Conservation (phyloP, 331 rosid species). For the Pyrus hybrid region DNA sequence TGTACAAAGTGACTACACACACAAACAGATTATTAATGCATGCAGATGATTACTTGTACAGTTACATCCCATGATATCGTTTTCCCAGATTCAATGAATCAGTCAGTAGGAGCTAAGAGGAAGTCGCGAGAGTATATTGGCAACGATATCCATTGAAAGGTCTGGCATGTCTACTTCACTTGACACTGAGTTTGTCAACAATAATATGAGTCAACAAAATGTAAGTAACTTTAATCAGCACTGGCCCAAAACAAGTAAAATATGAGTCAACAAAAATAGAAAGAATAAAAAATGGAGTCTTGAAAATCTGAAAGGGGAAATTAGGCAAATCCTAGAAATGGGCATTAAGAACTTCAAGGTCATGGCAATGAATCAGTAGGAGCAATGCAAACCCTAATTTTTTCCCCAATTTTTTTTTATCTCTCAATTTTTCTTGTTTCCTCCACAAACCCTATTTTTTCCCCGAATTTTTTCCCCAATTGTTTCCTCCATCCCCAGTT, state of each 20-base stretch:
- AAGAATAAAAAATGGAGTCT: background rate
- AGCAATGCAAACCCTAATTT: too few species aligned
- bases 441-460: too few species aligned
- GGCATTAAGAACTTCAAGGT: background rate
- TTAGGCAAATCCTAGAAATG: background rate
- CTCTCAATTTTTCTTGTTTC: too few species aligned
- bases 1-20: too few species aligned
- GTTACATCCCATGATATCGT: background rate
- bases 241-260: background rate
- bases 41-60: too few species aligned
- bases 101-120: background rate
- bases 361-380: too few species aligned
- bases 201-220: too few species aligned
- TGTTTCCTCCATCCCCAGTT: too few species aligned
- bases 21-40: too few species aligned
- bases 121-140: constrained; percentile 1
- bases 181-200: background rate
- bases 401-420: too few species aligned
- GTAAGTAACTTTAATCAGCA: background rate
- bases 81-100: too few species aligned
- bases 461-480: too few species aligned
- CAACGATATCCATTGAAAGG: background rate
- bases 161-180: constrained; percentile 1
- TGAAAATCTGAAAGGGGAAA: background rate
- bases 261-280: background rate